Conservation (phyloP, 1,139 yeast genomes). For the Kodamaea sp. region DNA sequence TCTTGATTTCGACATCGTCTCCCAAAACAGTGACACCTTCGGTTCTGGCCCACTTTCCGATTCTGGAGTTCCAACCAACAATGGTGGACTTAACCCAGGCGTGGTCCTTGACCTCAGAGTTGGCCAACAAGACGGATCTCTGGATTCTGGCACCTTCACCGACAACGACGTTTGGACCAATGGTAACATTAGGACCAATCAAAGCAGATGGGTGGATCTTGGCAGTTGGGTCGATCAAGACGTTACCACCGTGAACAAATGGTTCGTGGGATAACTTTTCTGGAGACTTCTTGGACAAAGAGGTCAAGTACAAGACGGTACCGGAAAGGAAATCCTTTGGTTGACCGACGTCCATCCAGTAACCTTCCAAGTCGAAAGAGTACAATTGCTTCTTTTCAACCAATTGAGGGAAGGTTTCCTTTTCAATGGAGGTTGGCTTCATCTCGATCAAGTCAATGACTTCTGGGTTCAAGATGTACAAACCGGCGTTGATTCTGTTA, state of each 20-base stretch:
- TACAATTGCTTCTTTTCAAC: constrained; percentile 87
- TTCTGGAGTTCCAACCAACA: constrained; percentile 98
- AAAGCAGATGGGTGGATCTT: constrained; percentile 89
- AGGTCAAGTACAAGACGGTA: constrained; percentile 86
- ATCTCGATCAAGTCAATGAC: constrained; percentile 95
- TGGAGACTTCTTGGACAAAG: constrained; percentile 80
- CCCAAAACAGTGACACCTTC: constrained; percentile 98
- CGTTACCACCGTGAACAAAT: constrained; percentile 89
- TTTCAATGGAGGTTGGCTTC: constrained; percentile 98
- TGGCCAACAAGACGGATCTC: constrained; percentile 88
- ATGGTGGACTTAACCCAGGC: constrained; percentile 98
- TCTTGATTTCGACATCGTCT: constrained; percentile 98
- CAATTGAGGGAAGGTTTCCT: constrained; percentile 97
- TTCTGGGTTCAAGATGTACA: constrained; percentile 93
- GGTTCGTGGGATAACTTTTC: constrained; percentile 65
- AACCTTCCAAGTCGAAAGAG: constrained; percentile 97
- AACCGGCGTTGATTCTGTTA: constrained; percentile 97
- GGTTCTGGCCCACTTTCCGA: constrained; percentile 99
- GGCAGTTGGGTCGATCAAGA: constrained; percentile 92
- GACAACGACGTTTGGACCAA: constrained; percentile 94
- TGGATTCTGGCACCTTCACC: constrained; percentile 99
- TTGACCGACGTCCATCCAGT: constrained; percentile 99
- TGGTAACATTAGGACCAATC: constrained; percentile 97
- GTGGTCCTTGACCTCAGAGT: constrained; percentile 93
- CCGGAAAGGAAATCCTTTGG: constrained; percentile 99